These are phyloP conservation scores for Penicillium palitans DNA, from an alignment of 2,329 filamentous ascomycete genomes.

Conservation along the genomic window DNA sequence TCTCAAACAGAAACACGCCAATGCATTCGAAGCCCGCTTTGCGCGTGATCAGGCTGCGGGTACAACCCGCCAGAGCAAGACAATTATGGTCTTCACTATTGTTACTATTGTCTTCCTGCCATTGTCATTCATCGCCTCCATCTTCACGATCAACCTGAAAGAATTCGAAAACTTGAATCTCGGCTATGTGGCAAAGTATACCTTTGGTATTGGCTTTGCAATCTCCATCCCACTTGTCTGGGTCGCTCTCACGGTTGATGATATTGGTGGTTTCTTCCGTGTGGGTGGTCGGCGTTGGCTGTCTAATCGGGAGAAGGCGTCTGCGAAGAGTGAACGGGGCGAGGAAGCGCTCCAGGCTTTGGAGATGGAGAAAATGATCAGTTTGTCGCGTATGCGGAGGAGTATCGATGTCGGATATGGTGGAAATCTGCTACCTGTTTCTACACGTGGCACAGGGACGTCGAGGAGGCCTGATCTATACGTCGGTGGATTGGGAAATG, in stretches of 20 bases:
- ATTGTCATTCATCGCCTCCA: slow-evolving; percentile 55
- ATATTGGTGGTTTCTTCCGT: slow-evolving; percentile 37
- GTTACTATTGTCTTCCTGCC: slow-evolving; percentile 61
- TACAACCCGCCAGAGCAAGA: slow-evolving; percentile 58
- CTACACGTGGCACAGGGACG: slow-evolving; percentile 23
- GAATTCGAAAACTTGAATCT: slow-evolving; percentile 51
- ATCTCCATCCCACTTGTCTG: slow-evolving; percentile 54
- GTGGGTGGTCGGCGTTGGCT: slow-evolving; percentile 30
- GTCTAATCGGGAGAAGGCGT: slow-evolving; percentile 12
- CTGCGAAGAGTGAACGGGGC: background rate
- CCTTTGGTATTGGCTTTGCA: slow-evolving; percentile 57
- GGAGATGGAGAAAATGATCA: slow-evolving; percentile 31
- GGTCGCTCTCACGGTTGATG: slow-evolving; percentile 50
- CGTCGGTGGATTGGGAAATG: slow-evolving; percentile 12
- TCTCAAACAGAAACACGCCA: slow-evolving; percentile 69
- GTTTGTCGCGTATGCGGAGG: slow-evolving; percentile 23
- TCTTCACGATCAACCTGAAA: slow-evolving; percentile 57
- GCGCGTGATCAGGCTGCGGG: slow-evolving; percentile 59
- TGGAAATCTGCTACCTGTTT: slow-evolving; percentile 29
- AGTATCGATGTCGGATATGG: slow-evolving; percentile 30
- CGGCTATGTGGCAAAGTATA: slow-evolving; percentile 56
- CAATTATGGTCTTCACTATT: slow-evolving; percentile 61
- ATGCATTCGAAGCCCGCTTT: slow-evolving; percentile 64
- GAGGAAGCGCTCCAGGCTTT: slow-evolving; percentile 17
- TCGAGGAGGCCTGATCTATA: slow-evolving; percentile 15